Evolutionary conservation across 306 rosid species (phyloP).

Genomic region (Cucumis melo): DNA sequence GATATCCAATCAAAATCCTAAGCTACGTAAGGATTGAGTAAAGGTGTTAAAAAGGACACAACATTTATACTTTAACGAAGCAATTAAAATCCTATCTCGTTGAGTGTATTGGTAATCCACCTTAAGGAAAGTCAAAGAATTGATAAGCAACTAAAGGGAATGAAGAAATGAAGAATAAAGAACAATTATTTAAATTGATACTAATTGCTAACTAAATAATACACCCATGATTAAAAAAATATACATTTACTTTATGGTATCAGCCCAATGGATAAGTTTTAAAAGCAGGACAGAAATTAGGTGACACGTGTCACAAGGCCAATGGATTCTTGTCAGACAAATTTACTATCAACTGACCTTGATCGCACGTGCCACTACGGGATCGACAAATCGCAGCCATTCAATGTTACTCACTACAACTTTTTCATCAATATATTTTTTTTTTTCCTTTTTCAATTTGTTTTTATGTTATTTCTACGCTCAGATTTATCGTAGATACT

Average conservation of each 20-base stretch:
- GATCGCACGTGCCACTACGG: background rate
- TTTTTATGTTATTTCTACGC: too few species aligned
- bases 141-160: background rate
- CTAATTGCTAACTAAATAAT: background rate
- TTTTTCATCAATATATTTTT: background rate
- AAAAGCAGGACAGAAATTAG: background rate
- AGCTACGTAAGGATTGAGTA: too few species aligned
- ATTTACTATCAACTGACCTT: background rate
- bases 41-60: background rate
- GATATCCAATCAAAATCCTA: too few species aligned
- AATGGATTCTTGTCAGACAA: background rate
- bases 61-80: background rate
- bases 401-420: background rate
- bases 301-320: background rate
- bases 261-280: background rate
- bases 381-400: background rate
- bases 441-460: too few species aligned
- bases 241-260: background rate
- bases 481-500: too few species aligned
- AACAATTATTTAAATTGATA: background rate
- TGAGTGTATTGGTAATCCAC: background rate
- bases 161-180: background rate
- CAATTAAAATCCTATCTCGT: background rate
- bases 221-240: background rate
- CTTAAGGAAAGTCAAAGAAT: background rate